A percentile compares a stretch with the other conserved stretches of the same genome.
These are phyloP conservation scores for Orbilia quercus DNA, from an alignment of 2,329 filamentous ascomycete species.

Conservation along the genomic window DNA sequence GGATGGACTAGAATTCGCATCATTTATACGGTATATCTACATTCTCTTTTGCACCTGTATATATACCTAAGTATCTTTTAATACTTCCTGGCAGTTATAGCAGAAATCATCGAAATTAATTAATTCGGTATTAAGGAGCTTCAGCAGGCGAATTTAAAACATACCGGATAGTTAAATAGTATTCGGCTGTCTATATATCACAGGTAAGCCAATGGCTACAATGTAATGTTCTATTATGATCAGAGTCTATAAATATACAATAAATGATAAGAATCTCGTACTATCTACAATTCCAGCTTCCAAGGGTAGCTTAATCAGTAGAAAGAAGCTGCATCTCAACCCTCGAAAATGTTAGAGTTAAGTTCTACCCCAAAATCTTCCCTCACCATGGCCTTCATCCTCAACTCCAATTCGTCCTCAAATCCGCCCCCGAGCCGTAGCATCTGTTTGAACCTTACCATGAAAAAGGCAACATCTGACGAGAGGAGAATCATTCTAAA, in stretches of 20 bases:
- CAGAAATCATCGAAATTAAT: no score
- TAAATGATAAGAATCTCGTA: neutral
- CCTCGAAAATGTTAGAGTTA: slow-evolving; percentile 53
- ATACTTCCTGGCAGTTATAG: no score
- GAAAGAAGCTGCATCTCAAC: slow-evolving; percentile 1
- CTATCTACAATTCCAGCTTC: neutral
- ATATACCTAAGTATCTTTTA: slow-evolving; percentile 1
- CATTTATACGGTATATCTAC: slow-evolving; percentile 32
- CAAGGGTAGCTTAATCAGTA: no score
- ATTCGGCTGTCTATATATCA: no score
- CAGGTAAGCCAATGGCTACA: no score
- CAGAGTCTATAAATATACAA: slow-evolving; percentile 9
- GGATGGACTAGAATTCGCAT: slow-evolving; percentile 62
- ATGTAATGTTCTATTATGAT: neutral
- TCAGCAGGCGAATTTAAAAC: no score
- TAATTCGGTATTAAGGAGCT: no score
- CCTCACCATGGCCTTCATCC: slow-evolving; percentile 71
- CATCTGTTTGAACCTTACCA: slow-evolving; percentile 79
- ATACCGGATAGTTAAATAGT: no score
- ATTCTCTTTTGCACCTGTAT: neutral
- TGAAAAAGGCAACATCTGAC: slow-evolving; percentile 85
- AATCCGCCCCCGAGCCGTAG: slow-evolving; percentile 83
- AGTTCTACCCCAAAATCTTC: slow-evolving; percentile 54
- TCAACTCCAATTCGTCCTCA: slow-evolving; percentile 91
- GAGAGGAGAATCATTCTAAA: slow-evolving; percentile 81